These are phyloP conservation scores for Fusarium liriodendri DNA, from an alignment of 2,329 filamentous ascomycete species.

Conservation along the genomic window DNA sequence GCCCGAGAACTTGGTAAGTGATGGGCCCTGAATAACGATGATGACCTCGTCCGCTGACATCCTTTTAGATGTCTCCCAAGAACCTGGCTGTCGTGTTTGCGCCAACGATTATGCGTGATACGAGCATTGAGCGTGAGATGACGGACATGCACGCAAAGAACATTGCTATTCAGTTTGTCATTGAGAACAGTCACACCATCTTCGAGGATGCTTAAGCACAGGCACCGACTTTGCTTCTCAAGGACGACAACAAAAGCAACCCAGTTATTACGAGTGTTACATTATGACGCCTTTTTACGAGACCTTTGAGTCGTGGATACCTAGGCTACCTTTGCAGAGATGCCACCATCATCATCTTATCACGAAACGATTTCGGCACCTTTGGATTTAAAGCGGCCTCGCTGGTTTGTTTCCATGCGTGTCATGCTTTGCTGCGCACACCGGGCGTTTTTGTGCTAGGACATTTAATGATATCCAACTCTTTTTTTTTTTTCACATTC, in stretches of 20 bases:
- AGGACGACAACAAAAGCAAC: neutral
- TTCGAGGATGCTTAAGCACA: constrained; percentile 65
- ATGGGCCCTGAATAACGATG: neutral
- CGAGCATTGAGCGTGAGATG: constrained; percentile 92
- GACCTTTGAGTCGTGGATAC: constrained; percentile 20
- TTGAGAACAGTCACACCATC: constrained; percentile 88
- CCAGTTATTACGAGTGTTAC: constrained; percentile 6
- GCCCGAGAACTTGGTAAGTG: constrained; percentile 81
- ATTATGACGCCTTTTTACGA: constrained; percentile 12
- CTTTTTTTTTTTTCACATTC: constrained; percentile 36
- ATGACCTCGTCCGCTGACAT: constrained; percentile 23
- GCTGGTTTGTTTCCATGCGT: constrained; percentile 35
- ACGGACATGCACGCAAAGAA: constrained; percentile 96
- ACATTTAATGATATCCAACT: constrained; percentile 49
- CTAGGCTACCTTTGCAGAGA: constrained; percentile 22
- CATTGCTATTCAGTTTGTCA: constrained; percentile 88
- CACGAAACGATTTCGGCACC: constrained; percentile 35
- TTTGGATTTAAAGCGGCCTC: constrained; percentile 31
- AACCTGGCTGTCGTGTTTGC: constrained; percentile 98
- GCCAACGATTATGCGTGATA: constrained; percentile 94
- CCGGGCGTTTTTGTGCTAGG: constrained; percentile 45
- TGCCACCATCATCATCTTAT: constrained; percentile 33
- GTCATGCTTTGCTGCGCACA: constrained; percentile 21
- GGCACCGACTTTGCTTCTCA: constrained; percentile 5
- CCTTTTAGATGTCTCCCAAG: constrained; percentile 85